Conservation (phyloP, 805 yeast species). For the Pichia exigua region DNA sequence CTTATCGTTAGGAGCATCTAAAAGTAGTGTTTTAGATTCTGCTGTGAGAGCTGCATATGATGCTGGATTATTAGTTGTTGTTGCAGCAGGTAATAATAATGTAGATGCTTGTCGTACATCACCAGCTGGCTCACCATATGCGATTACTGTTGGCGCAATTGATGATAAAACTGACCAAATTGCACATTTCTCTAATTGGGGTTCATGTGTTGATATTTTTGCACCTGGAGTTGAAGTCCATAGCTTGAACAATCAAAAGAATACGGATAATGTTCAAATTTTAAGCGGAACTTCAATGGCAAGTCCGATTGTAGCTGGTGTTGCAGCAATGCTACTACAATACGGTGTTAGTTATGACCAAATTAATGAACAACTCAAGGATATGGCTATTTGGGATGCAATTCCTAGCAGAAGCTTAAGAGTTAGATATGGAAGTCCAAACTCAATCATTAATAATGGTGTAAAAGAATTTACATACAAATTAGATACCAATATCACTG, state of each 20-base stretch:
- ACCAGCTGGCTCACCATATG: conserved; percentile 71
- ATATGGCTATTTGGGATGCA: conserved; percentile 37
- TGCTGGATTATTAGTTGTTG: conserved; percentile 64
- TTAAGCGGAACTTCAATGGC: conserved; percentile 81
- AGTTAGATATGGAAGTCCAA: conserved; percentile 51
- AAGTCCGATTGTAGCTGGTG: conserved; percentile 65
- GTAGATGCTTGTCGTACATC: conserved; percentile 75
- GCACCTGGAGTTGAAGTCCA: conserved; percentile 71
- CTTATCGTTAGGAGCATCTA: conserved; percentile 70
- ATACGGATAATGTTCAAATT: conserved; percentile 20
- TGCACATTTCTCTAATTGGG: conserved; percentile 87
- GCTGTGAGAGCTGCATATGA: conserved; percentile 72
- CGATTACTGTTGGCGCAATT: conserved; percentile 82
- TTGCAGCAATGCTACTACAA: conserved; percentile 47
- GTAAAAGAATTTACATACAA: neutral
- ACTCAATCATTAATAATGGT: conserved; percentile 37
- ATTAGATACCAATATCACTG: neutral
- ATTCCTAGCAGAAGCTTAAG: conserved; percentile 40
- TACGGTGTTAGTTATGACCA: conserved; percentile 39
- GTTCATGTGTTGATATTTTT: conserved; percentile 80
- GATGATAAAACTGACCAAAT: conserved; percentile 64
- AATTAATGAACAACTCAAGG: conserved; percentile 35
- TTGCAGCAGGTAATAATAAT: conserved; percentile 83
- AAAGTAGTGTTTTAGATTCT: conserved; percentile 56
- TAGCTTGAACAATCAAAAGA: conserved; percentile 37